Evolutionary conservation across 805 yeast genomes (phyloP), one percentile per base, ranked within the genome.

Genomic region (Saccharomycopsis fibuligera): DNA sequence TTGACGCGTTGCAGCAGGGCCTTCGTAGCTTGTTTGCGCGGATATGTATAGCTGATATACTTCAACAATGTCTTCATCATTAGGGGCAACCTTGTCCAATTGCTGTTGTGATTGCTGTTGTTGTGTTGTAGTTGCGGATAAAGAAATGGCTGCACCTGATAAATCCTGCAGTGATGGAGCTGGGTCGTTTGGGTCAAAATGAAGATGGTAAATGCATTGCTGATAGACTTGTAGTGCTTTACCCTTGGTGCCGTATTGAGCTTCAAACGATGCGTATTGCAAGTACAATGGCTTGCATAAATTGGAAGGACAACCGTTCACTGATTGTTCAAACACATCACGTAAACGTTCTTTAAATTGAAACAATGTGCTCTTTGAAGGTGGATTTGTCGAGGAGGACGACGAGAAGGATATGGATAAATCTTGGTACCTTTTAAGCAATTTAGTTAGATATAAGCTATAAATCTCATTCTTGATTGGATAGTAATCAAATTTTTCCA

Each of bases 321-420:
- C 56, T 4, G 88, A 75, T 39, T 79, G 78, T 42, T 87, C 96
- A 65, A 86, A 89, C 14, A 84, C 58, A 49, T 86, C 95, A 33
- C 96, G 67, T 4, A 85, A 64, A 53, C 83, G 64, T 54, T 83
- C 88, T 40, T 60, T 54, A 29, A 33, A 16, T 35, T 22, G 9
- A 31, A 41, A 9, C 65, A 55, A 12, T 62, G 56, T 29, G 68
- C 51, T 37, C 66, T 68, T 1, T 48, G 30, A 19, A 65, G 58
- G 24, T 17, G 41, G 36, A 14, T 22, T 24, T 8, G 36, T 31
- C 33, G 16, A n/a, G 2, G 14, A 6, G 10, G 8, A 5, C 9
- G 9, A 10, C 3, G 40, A 31, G n/a, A n/a, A n/a, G n/a, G n/a
- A n/a, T n/a, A n/a, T n/a, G n/a, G n/a, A n/a, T n/a, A n/a, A n/a